Evolutionary conservation across 805 yeast species (phyloP).

Genomic region (Lipomyces mesembrius): DNA sequence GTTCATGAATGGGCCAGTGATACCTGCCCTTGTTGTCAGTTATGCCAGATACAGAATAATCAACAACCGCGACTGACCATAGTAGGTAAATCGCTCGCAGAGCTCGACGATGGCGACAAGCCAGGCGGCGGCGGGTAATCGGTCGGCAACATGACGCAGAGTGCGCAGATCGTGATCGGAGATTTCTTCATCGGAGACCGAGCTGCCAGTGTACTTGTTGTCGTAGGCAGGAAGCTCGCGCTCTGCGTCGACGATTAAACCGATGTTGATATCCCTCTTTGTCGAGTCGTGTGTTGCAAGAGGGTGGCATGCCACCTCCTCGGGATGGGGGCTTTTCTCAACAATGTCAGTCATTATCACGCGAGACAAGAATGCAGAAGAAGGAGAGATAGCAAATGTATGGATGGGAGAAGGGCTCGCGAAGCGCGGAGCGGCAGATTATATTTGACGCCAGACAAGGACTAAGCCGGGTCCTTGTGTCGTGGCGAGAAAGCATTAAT

Average conservation of each 20-base stretch:
- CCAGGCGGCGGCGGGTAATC: conserved; percentile 61
- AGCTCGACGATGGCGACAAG: conserved; percentile 73
- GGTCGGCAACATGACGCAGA: conserved; percentile 58
- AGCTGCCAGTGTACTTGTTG: conserved; percentile 2
- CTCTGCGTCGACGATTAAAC: conserved; percentile 5
- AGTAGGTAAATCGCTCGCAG: conserved; percentile 80
- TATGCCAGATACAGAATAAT: not conserved
- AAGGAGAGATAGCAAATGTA: not conserved
- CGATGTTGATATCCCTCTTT: conserved; percentile 9
- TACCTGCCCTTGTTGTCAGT: conserved; percentile 25
- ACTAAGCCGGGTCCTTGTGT: not conserved
- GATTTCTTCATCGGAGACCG: conserved; percentile 44
- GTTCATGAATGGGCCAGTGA: conserved; percentile 75
- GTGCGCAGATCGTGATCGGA: conserved; percentile 60
- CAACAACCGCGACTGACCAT: conserved; percentile 52
- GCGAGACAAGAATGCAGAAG: not conserved
- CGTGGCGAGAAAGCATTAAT: not conserved
- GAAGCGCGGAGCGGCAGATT: not conserved
- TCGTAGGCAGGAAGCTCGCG: conserved; percentile 10
- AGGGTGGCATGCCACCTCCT: conserved; percentile 13
- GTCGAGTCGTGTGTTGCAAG: conserved; percentile 19
- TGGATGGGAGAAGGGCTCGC: not conserved
- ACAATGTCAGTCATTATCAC: conserved; percentile 19
- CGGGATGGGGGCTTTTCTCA: conserved; percentile 25
- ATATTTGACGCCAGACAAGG: not conserved